Percentiles rank a stretch among this genome's conserved stretches.
Conservation (phyloP, 257 asterid species). For the Euphrasia confusa region DNA sequence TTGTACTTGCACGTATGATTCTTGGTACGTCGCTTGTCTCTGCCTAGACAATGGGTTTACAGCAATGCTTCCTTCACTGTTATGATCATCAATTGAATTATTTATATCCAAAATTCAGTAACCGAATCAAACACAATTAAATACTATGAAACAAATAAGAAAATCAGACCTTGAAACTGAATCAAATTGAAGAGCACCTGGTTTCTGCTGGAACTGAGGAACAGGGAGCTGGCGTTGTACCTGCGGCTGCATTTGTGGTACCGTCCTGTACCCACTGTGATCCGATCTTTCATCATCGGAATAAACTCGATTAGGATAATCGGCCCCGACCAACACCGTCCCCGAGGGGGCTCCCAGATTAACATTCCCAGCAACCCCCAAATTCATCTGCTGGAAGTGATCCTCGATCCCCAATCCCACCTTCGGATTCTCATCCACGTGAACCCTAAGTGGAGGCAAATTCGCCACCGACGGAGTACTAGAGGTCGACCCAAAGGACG, state of each 20-base stretch:
- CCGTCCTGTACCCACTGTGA: conserved; percentile 46
- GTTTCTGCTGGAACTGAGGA: conserved; percentile 51
- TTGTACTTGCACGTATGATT: conserved; percentile 42
- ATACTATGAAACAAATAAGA: neutral
- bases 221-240: conserved; percentile 36
- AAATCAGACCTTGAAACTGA: conserved; percentile 66
- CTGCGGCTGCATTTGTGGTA: conserved; percentile 38
- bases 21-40: conserved; percentile 55
- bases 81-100: neutral
- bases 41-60: conserved; percentile 36
- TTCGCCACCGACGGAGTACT: conserved; percentile 57
- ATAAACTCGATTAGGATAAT: conserved; percentile 36
- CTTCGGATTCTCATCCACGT: conserved; percentile 53
- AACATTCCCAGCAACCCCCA: conserved; percentile 25
- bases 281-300: conserved; percentile 84
- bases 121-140: neutral
- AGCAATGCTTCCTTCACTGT: conserved; percentile 43
- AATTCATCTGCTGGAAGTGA: conserved; percentile 55
- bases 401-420: conserved; percentile 59
- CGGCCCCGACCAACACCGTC: conserved; percentile 56
- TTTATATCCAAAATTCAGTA: neutral
- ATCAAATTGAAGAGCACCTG: conserved; percentile 35
- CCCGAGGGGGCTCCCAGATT: conserved; percentile 37
- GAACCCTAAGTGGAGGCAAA: conserved; percentile 67
- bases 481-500: conserved; percentile 81